Conservation (phyloP, 331 rosid genomes). For the Malus hybrid region DNA sequence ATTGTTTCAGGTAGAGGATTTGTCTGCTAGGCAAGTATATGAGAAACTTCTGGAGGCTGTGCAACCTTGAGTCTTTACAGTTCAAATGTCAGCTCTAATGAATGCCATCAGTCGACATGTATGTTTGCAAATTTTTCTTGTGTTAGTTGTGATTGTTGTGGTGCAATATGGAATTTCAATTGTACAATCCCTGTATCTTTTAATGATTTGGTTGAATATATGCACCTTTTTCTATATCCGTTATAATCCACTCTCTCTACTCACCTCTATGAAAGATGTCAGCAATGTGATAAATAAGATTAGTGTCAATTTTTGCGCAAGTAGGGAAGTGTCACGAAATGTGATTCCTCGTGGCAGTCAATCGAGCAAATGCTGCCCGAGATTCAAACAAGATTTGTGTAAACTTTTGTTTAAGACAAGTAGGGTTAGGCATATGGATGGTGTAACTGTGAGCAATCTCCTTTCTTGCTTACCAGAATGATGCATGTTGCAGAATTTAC, state of each 20-base stretch:
- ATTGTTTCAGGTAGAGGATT: conserved; percentile 81
- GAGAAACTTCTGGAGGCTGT: conserved; percentile 96
- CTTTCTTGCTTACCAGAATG: not conserved
- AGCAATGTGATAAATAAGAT: not conserved
- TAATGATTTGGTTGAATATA: not conserved
- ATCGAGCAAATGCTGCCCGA: not conserved
- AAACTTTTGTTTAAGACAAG: not conserved
- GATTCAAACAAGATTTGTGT: not conserved
- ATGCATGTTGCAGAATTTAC: not conserved
- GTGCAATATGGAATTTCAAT: not conserved
- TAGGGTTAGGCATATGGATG: not conserved
- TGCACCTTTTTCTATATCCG: not conserved
- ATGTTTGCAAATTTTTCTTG: not conserved
- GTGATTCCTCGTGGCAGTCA: not conserved
- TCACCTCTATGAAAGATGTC: not conserved
- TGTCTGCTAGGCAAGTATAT: conserved; percentile 94
- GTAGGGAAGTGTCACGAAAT: not conserved
- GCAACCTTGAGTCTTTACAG: conserved; percentile 50
- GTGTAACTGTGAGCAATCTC: not conserved
- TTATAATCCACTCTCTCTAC: not conserved
- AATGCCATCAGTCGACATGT: not conserved
- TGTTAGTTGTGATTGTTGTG: not conserved
- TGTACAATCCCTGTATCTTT: not conserved
- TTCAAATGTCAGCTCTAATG: not conserved
- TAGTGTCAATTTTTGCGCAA: not conserved